Conservation (phyloP, 306 rosid genomes). For the Citrullus amarus region DNA sequence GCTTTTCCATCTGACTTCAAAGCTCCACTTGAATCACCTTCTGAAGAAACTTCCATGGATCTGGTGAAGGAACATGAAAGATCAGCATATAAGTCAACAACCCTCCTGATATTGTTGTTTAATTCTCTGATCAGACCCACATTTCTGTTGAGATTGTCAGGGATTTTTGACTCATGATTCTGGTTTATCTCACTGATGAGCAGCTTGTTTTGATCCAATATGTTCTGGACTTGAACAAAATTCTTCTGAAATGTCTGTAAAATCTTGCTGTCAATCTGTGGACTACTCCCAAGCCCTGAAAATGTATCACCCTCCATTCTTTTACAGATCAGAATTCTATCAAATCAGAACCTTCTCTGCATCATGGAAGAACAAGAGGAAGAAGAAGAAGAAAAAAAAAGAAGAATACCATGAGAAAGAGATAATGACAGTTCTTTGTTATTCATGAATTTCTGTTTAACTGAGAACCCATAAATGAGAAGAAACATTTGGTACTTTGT, state of each 20-base stretch:
- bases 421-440: background rate
- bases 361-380: slow-evolving; percentile 12
- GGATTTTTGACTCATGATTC: slow-evolving; percentile 86
- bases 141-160: slow-evolving; percentile 82
- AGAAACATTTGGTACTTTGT: background rate
- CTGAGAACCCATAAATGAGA: background rate
- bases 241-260: slow-evolving; percentile 72
- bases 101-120: slow-evolving; percentile 85
- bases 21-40: slow-evolving; percentile 85
- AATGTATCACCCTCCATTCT: slow-evolving; percentile 85
- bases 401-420: background rate
- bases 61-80: slow-evolving; percentile 79
- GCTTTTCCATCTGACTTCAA: slow-evolving; percentile 66
- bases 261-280: slow-evolving; percentile 57
- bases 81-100: slow-evolving; percentile 89
- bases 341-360: slow-evolving; percentile 45
- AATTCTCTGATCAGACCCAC: slow-evolving; percentile 84
- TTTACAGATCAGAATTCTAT: slow-evolving; percentile 16
- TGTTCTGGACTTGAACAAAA: slow-evolving; percentile 82
- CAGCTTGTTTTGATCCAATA: slow-evolving; percentile 83
- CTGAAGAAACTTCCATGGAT: slow-evolving; percentile 81
- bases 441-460: background rate
- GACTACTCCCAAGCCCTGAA: slow-evolving; percentile 49
- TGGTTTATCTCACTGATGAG: slow-evolving; percentile 94
- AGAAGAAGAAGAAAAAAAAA: slow-evolving; percentile 14